These are phyloP conservation scores for Candida sojae DNA, from an alignment of 1,139 yeast species.

Conservation along the genomic window DNA sequence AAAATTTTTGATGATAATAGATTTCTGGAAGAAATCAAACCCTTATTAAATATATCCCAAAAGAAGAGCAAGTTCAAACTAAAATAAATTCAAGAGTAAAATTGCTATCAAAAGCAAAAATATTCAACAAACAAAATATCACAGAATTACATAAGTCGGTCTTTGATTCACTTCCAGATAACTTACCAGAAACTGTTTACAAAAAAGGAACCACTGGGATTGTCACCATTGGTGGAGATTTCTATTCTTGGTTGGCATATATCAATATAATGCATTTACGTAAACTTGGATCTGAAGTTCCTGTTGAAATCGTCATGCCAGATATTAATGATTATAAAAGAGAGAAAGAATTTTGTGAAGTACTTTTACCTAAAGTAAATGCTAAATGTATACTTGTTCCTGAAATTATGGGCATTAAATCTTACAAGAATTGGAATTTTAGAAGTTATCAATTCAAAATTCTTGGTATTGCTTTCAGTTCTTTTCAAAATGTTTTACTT, in stretches of 20 bases:
- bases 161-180: conserved; percentile 24
- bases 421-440: conserved; percentile 34
- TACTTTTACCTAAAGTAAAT: conserved; percentile 24
- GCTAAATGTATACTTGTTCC: conserved; percentile 36
- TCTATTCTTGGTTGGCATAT: conserved; percentile 41
- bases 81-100: conserved; percentile 24
- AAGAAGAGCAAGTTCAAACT: conserved; percentile 15
- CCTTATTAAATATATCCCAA: conserved; percentile 16
- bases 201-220: conserved; percentile 30
- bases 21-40: conserved; percentile 15
- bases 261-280: conserved; percentile 33
- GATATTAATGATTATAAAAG: conserved; percentile 28
- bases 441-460: conserved; percentile 43
- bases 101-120: conserved; percentile 28
- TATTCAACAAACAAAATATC: conserved; percentile 21
- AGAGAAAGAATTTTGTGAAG: conserved; percentile 28
- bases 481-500: conserved; percentile 42
- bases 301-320: conserved; percentile 41
- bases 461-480: conserved; percentile 38
- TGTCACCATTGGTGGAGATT: conserved; percentile 41
- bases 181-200: conserved; percentile 24
- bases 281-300: conserved; percentile 35
- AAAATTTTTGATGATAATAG: conserved; percentile 17
- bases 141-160: conserved; percentile 24
- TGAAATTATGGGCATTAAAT: conserved; percentile 33